Percentiles rank a stretch among this genome's conserved stretches.
Conservation (phyloP, 2,329 filamentous ascomycete genomes). For the Bertia moriformis region DNA sequence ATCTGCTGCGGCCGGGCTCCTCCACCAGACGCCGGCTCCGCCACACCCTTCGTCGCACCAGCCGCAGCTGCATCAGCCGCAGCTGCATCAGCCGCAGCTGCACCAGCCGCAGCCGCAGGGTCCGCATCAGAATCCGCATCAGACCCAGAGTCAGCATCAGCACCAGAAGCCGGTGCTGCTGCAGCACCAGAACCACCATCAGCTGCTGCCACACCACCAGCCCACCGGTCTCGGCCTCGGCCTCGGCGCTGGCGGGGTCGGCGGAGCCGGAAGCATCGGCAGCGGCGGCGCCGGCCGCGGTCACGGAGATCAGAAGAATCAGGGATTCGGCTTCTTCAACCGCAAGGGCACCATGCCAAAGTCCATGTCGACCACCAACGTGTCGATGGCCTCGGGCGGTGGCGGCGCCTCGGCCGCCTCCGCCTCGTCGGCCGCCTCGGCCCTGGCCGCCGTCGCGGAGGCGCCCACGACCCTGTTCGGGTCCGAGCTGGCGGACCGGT, state of each 20-base stretch:
- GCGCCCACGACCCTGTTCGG: constrained; percentile 60
- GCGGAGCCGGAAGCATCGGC: no score
- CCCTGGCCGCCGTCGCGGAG: constrained; percentile 24
- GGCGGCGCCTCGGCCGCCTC: no score
- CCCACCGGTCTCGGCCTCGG: no score
- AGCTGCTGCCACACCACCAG: constrained; percentile 11
- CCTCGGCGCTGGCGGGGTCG: no score
- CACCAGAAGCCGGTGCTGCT: background rate
- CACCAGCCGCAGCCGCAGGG: constrained; percentile 7
- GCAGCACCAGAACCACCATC: constrained; percentile 4
- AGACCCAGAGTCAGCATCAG: constrained; percentile 5
- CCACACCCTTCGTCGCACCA: no score
- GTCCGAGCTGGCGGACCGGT: constrained; percentile 71
- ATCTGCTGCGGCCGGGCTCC: no score
- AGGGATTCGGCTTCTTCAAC: constrained; percentile 61
- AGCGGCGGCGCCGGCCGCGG: no score
- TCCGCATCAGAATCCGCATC: constrained; percentile 8
- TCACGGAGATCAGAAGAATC: constrained; percentile 21
- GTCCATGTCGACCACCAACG: constrained; percentile 27
- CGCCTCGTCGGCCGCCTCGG: constrained; percentile 23
- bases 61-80: constrained; percentile 14
- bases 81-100: constrained; percentile 15
- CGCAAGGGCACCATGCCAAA: constrained; percentile 33
- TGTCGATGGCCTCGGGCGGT: constrained; percentile 20
- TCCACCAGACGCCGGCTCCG: no score